Percentiles rank a stretch among this genome's conserved stretches.
Evolutionary conservation across 495 filamentous ascomycete genomes (phyloP).

Genomic region (Aspergillus baeticus): DNA sequence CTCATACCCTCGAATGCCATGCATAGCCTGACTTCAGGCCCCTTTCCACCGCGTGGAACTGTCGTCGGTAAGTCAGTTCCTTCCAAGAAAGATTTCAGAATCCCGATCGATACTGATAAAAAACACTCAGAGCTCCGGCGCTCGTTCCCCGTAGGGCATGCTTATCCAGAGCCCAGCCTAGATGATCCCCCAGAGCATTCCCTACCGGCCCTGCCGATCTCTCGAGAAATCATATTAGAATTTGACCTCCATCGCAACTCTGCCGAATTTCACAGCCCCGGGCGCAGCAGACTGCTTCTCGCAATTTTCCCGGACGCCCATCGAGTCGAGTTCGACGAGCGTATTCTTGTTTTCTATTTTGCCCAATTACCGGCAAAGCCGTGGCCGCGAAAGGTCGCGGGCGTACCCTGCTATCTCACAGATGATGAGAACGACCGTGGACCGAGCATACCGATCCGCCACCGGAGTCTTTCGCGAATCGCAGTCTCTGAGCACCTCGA

Average conservation of each 20-base stretch:
- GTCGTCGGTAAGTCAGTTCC: not conserved
- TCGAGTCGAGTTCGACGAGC: conserved; percentile 1
- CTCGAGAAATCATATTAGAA: not conserved
- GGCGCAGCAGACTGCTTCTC: not conserved
- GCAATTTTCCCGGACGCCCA: conserved; percentile 3
- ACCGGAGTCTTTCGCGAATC: not conserved
- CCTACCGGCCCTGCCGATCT: not conserved
- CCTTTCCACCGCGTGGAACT: not conserved
- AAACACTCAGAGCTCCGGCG: not conserved
- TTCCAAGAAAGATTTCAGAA: not conserved
- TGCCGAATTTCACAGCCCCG: not conserved
- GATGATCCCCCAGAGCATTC: not conserved
- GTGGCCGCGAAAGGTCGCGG: conserved; percentile 9
- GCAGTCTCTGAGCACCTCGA: conserved; percentile 1
- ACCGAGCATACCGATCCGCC: not conserved
- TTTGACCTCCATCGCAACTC: not conserved
- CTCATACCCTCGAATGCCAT: not conserved
- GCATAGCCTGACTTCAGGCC: not conserved
- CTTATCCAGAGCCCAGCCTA: not conserved
- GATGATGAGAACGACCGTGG: conserved; percentile 1
- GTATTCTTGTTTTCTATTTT: conserved; percentile 6
- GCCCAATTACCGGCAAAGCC: conserved; percentile 4
- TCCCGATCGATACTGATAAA: not conserved
- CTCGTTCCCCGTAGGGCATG: not conserved
- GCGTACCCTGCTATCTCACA: conserved; percentile 12